These are phyloP conservation scores for Crithidia fasciculata DNA, from an alignment of 208 protist genomes.

Conservation along the genomic window DNA sequence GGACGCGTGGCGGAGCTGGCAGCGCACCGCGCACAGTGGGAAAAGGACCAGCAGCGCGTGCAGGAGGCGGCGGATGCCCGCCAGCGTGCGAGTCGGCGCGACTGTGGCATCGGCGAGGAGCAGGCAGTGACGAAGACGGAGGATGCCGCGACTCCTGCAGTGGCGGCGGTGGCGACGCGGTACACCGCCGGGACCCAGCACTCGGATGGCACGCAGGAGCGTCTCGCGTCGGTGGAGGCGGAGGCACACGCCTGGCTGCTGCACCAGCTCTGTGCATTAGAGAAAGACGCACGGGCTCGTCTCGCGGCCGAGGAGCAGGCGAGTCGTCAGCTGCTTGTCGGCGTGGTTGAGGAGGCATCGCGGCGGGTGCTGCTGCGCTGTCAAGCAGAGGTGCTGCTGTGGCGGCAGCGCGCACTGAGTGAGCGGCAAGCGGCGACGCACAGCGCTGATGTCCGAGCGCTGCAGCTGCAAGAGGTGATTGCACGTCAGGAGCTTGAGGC, in stretches of 20 bases:
- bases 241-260: slow-evolving; percentile 18
- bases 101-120: background rate
- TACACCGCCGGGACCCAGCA: slow-evolving; percentile 21
- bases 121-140: background rate
- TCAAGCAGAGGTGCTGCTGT: slow-evolving; percentile 7
- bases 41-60: slow-evolving; percentile 13
- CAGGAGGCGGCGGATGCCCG: background rate
- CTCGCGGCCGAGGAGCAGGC: slow-evolving; percentile 12
- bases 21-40: slow-evolving; percentile 1
- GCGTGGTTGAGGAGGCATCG: slow-evolving; percentile 13
- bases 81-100: background rate
- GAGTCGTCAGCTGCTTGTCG: slow-evolving; percentile 6
- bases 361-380: slow-evolving; percentile 11
- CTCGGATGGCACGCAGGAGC: slow-evolving; percentile 18
- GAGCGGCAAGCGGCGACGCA: background rate
- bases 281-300: background rate
- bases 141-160: background rate
- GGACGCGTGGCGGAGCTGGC: background rate
- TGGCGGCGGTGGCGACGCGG: background rate
- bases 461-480: slow-evolving; percentile 18
- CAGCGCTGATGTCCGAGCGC: background rate
- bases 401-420: background rate
- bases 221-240: slow-evolving; percentile 5
- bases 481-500: slow-evolving; percentile 15
- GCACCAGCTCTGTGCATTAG: background rate